A percentile compares a stretch with the other conserved stretches of the same genome.
phyloP scores from a whole-genome alignment of 208 protist genomes.

The Baffinella frigidus region DNA sequence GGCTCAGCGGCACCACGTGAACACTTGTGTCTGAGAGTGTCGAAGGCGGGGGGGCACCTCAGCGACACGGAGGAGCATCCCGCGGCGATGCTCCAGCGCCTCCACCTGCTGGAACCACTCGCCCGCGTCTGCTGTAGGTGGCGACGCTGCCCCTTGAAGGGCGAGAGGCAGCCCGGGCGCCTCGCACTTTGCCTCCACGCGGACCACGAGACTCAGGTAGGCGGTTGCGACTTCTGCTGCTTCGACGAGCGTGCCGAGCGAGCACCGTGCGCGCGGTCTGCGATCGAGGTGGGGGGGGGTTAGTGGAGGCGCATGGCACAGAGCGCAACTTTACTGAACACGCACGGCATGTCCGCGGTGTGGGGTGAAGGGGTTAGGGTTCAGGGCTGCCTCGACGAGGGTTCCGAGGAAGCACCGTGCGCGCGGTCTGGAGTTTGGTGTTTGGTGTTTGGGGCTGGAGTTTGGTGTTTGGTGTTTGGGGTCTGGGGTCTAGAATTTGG shows the following conservation, averaged over 20 bases:
- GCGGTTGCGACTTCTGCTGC: neutral
- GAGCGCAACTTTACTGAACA: too few species aligned
- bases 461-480: too few species aligned
- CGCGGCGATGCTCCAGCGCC: neutral
- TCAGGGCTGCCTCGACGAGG: neutral
- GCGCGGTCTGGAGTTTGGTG: too few species aligned
- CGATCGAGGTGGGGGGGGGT: neutral
- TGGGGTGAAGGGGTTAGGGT: too few species aligned
- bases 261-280: constrained; percentile 14
- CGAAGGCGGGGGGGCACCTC: too few species aligned
- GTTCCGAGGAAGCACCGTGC: constrained; percentile 7
- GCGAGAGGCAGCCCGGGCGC: too few species aligned
- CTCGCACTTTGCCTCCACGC: neutral
- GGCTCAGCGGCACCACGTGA: too few species aligned
- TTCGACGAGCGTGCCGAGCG: neutral
- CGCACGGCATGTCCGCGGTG: too few species aligned
- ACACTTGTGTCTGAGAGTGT: too few species aligned
- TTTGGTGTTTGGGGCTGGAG: too few species aligned
- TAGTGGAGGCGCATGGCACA: too few species aligned
- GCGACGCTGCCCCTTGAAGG: neutral
- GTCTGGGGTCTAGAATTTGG: too few species aligned
- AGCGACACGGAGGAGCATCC: neutral
- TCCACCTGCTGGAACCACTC: neutral
- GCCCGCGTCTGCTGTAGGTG: neutral
- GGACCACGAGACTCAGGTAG: neutral